Evolutionary conservation across 176 grass and related monocot genomes (phyloP).

Genomic region (Lolium multiflorum): DNA sequence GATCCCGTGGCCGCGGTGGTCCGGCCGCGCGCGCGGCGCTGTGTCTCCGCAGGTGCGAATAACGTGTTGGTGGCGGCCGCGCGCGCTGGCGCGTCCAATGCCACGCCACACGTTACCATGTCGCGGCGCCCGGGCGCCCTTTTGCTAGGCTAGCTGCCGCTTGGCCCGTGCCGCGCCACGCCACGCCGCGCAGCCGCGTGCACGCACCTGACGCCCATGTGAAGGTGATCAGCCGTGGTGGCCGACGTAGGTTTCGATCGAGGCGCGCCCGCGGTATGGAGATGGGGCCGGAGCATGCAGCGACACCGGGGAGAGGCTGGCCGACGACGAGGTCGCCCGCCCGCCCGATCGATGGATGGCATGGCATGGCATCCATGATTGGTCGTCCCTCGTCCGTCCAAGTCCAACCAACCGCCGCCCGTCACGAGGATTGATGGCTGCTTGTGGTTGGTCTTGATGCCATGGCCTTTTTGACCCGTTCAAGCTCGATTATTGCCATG

Average conservation of each 20-base stretch:
- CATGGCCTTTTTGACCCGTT: slow-evolving; percentile 18
- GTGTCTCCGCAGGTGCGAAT: slow-evolving; percentile 14
- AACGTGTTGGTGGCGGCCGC: background rate
- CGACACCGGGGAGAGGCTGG: background rate
- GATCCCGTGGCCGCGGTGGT: slow-evolving; percentile 12
- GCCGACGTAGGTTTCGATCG: background rate
- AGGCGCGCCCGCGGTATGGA: no score
- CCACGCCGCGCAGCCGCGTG: background rate
- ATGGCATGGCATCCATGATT: background rate
- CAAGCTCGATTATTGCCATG: background rate
- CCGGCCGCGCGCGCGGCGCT: slow-evolving; percentile 22
- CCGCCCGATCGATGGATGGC: background rate
- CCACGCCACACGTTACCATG: background rate
- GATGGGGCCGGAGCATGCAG: background rate
- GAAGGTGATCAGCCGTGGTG: background rate
- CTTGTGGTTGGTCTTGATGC: background rate
- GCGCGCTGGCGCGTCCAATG: background rate
- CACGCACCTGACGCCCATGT: background rate
- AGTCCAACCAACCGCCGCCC: slow-evolving; percentile 15
- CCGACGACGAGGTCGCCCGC: background rate
- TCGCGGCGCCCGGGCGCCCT: background rate
- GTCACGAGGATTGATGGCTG: background rate
- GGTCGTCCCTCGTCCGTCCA: background rate
- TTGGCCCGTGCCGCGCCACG: background rate
- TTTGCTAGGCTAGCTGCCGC: background rate